Base-by-base conservation (phyloP, 1,284 basidiomycete species). In the Cutaneotrichosporon cyanovorans region DNA sequence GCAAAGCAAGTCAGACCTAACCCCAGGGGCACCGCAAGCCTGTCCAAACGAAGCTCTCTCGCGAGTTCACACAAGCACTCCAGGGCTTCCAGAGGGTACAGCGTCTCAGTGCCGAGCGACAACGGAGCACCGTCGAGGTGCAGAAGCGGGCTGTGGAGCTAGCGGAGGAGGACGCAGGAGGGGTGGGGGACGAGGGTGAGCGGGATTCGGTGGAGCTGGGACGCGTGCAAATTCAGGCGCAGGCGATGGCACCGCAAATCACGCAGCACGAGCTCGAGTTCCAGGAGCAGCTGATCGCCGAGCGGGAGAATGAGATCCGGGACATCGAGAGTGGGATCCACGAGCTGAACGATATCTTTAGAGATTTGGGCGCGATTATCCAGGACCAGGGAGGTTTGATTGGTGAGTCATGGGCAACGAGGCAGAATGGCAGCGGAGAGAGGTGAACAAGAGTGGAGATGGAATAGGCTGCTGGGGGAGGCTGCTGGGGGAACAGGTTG, bases 301-400 rank as follows among this genome's bases (percentile, higher is more conserved):
- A 97, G 68, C 86, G 95, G 16, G 93, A 99, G 68, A 77, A 77
- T 1, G 93, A 97, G 65, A 98, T 98, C 50, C 81, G 86, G 37
- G 92, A 97, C 65, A 99, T 99, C 52, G 95, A 98, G 73, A 84
- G 81, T 1, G 93, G 95, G 6, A 96, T 99, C 45, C 90, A 96
- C 62, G 93, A 99, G 68, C 75, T 99, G 38, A 84, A 90, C 40
- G 90, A 96, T 71, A 97, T 99, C 62, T 98, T 99, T 78, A 80
- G 89, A 35, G 93, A 98, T 72, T 74, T 99, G 31, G 92, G 92
- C 32, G 91, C 89, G 16, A 80, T 99, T 36, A 91, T 99, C 2
- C 82, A 83, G 56, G 89, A 97, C 65, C 95, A 98, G 68, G 92
- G 93, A 8, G 81, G 82, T 23, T 88, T 97, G 84, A 77, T 99